Conservation (phyloP, 495 filamentous ascomycete species). For the Daldinia childiae region DNA sequence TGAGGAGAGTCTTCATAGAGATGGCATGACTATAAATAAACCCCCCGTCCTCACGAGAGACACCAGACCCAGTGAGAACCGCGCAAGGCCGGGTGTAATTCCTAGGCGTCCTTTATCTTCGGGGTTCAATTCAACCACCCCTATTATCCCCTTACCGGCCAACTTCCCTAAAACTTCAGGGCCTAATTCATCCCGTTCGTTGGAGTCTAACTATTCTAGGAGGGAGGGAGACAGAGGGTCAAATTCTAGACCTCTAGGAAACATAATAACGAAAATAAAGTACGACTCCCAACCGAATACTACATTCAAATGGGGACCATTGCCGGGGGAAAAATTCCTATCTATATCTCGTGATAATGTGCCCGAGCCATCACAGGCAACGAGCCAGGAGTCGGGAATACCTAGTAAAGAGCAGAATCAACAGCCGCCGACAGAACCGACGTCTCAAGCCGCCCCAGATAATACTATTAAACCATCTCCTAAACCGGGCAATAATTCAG, state of each 20-base stretch:
- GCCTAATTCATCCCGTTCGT: too few species aligned
- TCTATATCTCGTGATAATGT: neutral
- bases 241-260: neutral
- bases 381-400: neutral
- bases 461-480: neutral
- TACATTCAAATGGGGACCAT: too few species aligned
- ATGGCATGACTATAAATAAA: slow-evolving; percentile 2
- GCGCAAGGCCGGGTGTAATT: neutral
- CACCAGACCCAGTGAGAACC: neutral
- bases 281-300: neutral
- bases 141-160: neutral
- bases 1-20: slow-evolving; percentile 18
- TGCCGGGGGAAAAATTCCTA: too few species aligned
- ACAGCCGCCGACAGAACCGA: neutral
- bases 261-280: neutral
- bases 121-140: neutral
- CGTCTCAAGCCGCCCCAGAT: neutral
- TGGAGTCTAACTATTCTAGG: too few species aligned
- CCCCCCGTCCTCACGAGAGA: neutral
- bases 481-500: neutral
- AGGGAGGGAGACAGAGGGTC: neutral
- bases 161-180: too few species aligned
- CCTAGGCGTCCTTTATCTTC: neutral
- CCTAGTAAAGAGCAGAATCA: neutral
- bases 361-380: neutral